Conservation (phyloP, 148 eudicot genomes). For the Rhododendron ferrugineum region DNA sequence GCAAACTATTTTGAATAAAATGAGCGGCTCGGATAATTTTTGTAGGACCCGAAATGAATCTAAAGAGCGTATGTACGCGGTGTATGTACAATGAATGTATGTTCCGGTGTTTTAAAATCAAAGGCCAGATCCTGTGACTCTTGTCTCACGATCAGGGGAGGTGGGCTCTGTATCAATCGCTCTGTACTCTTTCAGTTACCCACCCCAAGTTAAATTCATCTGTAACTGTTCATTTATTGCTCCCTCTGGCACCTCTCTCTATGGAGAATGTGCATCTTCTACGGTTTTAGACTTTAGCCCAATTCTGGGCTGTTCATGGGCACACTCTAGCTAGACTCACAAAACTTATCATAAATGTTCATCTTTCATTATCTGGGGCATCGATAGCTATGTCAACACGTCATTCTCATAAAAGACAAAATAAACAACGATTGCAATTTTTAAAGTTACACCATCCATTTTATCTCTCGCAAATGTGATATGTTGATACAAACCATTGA, state of each 20-base stretch:
- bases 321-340: no score
- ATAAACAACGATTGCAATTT: background rate
- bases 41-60: accelerated
- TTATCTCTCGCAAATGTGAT: background rate
- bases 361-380: background rate
- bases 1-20: no score
- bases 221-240: background rate
- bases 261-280: background rate
- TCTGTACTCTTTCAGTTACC: background rate
- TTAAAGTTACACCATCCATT: background rate
- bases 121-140: background rate
- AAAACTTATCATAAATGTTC: no score
- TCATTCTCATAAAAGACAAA: background rate
- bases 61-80: no score
- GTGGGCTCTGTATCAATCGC: background rate
- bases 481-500: background rate
- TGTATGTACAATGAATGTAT: no score
- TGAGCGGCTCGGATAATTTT: accelerated
- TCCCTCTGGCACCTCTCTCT: background rate
- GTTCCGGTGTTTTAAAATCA: background rate
- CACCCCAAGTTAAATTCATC: background rate
- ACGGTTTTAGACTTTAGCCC: background rate
- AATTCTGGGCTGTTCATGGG: background rate
- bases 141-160: background rate
- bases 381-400: background rate